A percentile compares a stretch with the other conserved stretches of the same genome.
Evolutionary conservation across 192 early-diverging fungal genomes (phyloP).

Genomic region (Entrophospora sp.): DNA sequence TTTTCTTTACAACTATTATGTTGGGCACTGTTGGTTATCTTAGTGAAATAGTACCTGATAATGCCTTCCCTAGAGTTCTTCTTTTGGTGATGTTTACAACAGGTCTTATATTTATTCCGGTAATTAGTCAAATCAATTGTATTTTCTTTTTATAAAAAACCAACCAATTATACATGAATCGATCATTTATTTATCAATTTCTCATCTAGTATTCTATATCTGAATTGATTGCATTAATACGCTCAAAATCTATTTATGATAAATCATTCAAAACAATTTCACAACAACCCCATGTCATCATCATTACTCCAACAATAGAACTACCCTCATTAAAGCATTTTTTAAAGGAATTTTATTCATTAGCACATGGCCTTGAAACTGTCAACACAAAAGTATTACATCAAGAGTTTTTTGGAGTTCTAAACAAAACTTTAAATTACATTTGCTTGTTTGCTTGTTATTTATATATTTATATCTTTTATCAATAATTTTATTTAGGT

Average conservation of each 20-base stretch:
- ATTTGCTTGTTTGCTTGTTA: too few species aligned
- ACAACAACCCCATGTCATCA: constrained; percentile 21
- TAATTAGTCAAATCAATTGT: too few species aligned
- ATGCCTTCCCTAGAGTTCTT: constrained; percentile 13
- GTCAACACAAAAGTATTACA: constrained; percentile 20
- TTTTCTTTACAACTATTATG: constrained; percentile 23
- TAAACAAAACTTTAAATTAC: too few species aligned
- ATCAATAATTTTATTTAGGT: too few species aligned
- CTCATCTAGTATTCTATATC: constrained; percentile 16
- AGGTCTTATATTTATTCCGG: constrained; percentile 21
- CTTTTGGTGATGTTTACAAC: constrained; percentile 12
- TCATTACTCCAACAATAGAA: constrained; percentile 18
- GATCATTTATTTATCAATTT: not conserved
- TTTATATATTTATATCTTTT: too few species aligned
- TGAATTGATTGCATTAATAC: constrained; percentile 1
- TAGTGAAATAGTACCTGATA: constrained; percentile 20
- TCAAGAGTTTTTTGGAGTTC: too few species aligned
- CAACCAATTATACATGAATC: too few species aligned
- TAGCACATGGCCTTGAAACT: constrained; percentile 9
- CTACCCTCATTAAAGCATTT: constrained; percentile 20
- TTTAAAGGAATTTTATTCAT: constrained; percentile 22
- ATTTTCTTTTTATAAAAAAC: too few species aligned
- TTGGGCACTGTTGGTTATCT: constrained; percentile 21
- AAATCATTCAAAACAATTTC: constrained; percentile 15
- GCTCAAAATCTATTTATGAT: constrained; percentile 14